Base-by-base conservation (phyloP, 768 basidiomycete species). In the Tremella yokohamensis region DNA sequence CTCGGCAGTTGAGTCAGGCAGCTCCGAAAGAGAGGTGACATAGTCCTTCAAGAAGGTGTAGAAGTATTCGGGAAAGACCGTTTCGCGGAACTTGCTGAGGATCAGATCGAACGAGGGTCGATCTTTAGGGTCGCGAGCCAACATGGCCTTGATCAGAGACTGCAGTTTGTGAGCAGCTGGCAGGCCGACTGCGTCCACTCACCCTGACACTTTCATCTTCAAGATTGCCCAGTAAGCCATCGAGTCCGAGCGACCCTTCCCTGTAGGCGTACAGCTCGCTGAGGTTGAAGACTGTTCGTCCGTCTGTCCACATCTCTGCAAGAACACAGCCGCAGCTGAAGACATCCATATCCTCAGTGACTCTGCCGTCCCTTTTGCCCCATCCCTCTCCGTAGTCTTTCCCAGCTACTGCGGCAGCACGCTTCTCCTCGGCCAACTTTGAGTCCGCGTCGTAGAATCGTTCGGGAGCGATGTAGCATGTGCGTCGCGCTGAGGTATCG, bases 301-400 rank as follows among this genome's bases (percentile, higher is more conserved):
- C 96, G 72, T 99, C 96, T 58, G 92, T 80, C 79, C 96, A 98
- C 61, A 99, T 81, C 76, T 99, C 96, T 0, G 92, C 90, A 37
- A 98, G 83, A 13, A 97, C 92, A 73, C 94, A 97, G 20, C 96
- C 96, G 0, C 83, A 83, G 63, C 91, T 90, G 70, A 98, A 99
- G 51, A 92, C 88, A 74, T 99, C 96, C 96, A 99, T 99, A 2
- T 88, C 83, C 77, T 99, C 91, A 0, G 91, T 93, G 22, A 97
- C 86, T 64, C 82, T 85, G 1, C 85, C 86, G 59, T 96, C 88
- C 44, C 87, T 78, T 74, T 84, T 85, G 0, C 85, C 85, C 63
- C 64, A 62, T 49, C 45, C 60, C 40, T 63, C 60, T 29, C 51
- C 58, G 26, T 49, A 34, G 13, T 18, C 73, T 79, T 18, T 83